Percentiles rank a stretch among this genome's conserved stretches.
phyloP scores from a whole-genome alignment of 805 yeast species.

The Pichia heedii region DNA sequence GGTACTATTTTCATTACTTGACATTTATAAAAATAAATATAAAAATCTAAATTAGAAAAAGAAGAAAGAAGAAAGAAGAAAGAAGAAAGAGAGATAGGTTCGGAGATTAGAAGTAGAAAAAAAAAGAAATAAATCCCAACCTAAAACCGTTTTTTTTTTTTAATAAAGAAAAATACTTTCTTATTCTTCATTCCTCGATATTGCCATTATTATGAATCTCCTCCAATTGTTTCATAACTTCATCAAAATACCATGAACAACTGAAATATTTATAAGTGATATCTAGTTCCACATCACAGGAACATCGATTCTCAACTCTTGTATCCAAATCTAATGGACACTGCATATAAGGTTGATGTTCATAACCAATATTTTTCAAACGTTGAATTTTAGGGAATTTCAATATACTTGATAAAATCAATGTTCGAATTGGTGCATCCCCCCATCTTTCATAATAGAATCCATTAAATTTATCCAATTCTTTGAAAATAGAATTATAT shows the following conservation, averaged over 20 bases:
- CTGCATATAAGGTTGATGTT: slow-evolving; percentile 68
- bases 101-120: too few relatives aligned
- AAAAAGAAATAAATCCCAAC: too few relatives aligned
- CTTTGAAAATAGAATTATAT: slow-evolving; percentile 56
- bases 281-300: slow-evolving; percentile 61
- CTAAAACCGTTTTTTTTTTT: too few relatives aligned
- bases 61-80: too few relatives aligned
- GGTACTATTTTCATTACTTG: background rate
- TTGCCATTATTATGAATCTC: too few relatives aligned
- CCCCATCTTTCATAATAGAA: slow-evolving; percentile 91
- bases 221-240: background rate
- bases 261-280: slow-evolving; percentile 46
- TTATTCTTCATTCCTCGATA: too few relatives aligned
- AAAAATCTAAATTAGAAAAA: too few relatives aligned
- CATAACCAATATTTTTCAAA: slow-evolving; percentile 73
- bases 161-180: too few relatives aligned
- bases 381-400: slow-evolving; percentile 62
- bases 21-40: too few relatives aligned
- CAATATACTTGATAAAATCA: slow-evolving; percentile 61
- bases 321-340: slow-evolving; percentile 61
- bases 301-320: slow-evolving; percentile 50
- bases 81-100: too few relatives aligned
- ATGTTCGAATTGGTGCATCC: slow-evolving; percentile 75
- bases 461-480: slow-evolving; percentile 71
- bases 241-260: slow-evolving; percentile 29